These are phyloP conservation scores for Tinospora cordifolia DNA, from an alignment of 164 flowering plant species.

Conservation along the genomic window DNA sequence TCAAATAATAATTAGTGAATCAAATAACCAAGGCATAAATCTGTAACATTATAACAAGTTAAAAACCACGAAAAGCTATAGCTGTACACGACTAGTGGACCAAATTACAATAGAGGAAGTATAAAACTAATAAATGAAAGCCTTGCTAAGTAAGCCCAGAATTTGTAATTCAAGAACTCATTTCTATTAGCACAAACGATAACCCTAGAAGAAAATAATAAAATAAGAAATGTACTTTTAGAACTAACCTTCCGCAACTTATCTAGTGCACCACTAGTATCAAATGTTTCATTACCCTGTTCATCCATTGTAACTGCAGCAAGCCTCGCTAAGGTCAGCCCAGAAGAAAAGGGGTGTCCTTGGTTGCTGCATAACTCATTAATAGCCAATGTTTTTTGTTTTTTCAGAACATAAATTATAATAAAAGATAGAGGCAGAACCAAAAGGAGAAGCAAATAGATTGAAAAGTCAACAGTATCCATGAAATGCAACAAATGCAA, in stretches of 20 bases:
- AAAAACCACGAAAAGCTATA: no score
- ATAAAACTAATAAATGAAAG: no score
- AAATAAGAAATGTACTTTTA: not conserved
- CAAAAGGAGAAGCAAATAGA: no score
- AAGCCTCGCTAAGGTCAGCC: constrained; percentile 86
- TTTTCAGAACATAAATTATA: not conserved
- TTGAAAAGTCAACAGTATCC: not conserved
- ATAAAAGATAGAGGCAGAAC: not conserved
- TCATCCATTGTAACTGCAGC: constrained; percentile 99
- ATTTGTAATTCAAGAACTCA: not conserved
- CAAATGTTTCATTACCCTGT: constrained; percentile 94
- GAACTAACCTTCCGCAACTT: constrained; percentile 75
- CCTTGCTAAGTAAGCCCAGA: no score
- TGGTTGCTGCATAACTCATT: constrained; percentile 53
- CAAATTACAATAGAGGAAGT: no score
- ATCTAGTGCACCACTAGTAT: constrained; percentile 94
- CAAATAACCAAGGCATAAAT: no score
- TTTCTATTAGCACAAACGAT: not conserved
- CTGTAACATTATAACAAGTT: no score
- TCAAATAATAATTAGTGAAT: not conserved
- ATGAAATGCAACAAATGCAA: not conserved
- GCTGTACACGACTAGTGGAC: no score
- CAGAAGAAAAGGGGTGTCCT: constrained; percentile 83
- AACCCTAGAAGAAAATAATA: not conserved
- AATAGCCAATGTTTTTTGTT: constrained; percentile 7